Conservation (phyloP, 768 basidiomycete genomes). For the Galerina marginata region DNA sequence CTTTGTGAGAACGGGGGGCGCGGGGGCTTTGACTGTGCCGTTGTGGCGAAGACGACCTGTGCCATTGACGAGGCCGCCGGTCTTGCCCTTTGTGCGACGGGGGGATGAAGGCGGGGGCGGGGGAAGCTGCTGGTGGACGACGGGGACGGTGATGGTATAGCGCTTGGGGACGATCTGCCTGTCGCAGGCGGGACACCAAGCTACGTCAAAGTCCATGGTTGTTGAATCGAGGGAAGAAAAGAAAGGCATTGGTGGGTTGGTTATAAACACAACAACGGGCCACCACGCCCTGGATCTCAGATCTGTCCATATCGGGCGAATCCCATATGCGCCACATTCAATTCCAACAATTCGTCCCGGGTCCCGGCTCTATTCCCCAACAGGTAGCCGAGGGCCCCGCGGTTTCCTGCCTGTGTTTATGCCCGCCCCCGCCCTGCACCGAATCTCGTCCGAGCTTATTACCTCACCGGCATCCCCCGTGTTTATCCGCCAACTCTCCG, state of each 20-base stretch:
- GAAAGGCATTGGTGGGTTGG: conserved; percentile 16
- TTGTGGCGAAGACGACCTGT: conserved; percentile 68
- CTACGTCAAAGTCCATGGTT: conserved; percentile 62
- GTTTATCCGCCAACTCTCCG: conserved; percentile 10
- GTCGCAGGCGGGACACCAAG: conserved; percentile 84
- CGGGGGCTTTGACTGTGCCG: conserved; percentile 51
- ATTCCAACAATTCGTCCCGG: conserved; percentile 29
- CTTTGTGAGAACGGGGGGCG: conserved; percentile 42
- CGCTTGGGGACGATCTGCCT: conserved; percentile 84
- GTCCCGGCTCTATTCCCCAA: conserved; percentile 29
- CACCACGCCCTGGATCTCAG: conserved; percentile 4
- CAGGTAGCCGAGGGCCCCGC: conserved; percentile 24
- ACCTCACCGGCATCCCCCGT: background rate
- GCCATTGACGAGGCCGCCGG: conserved; percentile 62
- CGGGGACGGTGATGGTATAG: conserved; percentile 50
- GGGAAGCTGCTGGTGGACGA: conserved; percentile 30
- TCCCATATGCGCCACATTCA: conserved; percentile 16
- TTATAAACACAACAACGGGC: conserved; percentile 31
- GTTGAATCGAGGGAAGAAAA: conserved; percentile 16
- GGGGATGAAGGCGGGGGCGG: conserved; percentile 49
- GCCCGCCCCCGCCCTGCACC: background rate
- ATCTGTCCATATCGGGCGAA: conserved; percentile 13
- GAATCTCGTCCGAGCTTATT: conserved; percentile 8
- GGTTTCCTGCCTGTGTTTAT: background rate
- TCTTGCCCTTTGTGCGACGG: conserved; percentile 26